A percentile compares a stretch with the other conserved stretches of the same genome.
Conservation (phyloP, 2,329 filamentous ascomycete species). For the Drechslerella dactyloides region DNA sequence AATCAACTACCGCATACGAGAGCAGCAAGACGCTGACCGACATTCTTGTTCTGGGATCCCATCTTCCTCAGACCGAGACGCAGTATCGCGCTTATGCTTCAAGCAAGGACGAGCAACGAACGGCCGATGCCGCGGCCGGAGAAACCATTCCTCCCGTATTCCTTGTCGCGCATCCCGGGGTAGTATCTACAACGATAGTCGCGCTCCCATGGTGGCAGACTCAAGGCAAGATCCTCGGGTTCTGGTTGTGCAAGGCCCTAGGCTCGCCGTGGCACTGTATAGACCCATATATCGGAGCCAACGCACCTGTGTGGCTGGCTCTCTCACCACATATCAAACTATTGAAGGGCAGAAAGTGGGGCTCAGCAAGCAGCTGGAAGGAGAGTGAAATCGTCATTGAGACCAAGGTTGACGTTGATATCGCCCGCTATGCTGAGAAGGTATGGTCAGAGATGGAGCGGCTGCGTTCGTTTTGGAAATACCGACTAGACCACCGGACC, state of each 20-base stretch:
- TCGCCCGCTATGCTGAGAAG: conserved; percentile 66
- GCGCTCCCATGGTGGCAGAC: conserved; percentile 73
- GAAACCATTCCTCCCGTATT: conserved; percentile 68
- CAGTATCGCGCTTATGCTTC: conserved; percentile 56
- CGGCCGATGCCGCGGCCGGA: conserved; percentile 64
- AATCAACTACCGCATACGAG: conserved; percentile 74
- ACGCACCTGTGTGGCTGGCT: conserved; percentile 77
- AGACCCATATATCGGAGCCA: conserved; percentile 76
- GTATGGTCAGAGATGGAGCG: conserved; percentile 76
- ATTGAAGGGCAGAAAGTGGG: conserved; percentile 73
- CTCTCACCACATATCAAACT: conserved; percentile 70
- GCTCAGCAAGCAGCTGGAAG: conserved; percentile 69
- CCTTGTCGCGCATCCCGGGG: conserved; percentile 74
- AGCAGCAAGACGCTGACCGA: conserved; percentile 87
- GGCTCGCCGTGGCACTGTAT: conserved; percentile 89
- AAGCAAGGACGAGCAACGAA: conserved; percentile 56
- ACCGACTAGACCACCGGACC: conserved; percentile 56
- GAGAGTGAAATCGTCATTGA: conserved; percentile 70
- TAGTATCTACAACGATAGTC: conserved; percentile 82
- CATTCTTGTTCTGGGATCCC: conserved; percentile 74
- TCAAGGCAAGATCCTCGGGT: conserved; percentile 70
- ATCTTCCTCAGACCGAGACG: conserved; percentile 68
- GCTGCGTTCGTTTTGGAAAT: conserved; percentile 71
- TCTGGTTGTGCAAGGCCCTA: conserved; percentile 75
- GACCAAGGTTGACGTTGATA: conserved; percentile 79